Percentiles rank a stretch among this genome's conserved stretches.
These are phyloP conservation scores for Apiotrichum akiyoshidainum DNA, from an alignment of 1,284 basidiomycete genomes.

Conservation along the genomic window DNA sequence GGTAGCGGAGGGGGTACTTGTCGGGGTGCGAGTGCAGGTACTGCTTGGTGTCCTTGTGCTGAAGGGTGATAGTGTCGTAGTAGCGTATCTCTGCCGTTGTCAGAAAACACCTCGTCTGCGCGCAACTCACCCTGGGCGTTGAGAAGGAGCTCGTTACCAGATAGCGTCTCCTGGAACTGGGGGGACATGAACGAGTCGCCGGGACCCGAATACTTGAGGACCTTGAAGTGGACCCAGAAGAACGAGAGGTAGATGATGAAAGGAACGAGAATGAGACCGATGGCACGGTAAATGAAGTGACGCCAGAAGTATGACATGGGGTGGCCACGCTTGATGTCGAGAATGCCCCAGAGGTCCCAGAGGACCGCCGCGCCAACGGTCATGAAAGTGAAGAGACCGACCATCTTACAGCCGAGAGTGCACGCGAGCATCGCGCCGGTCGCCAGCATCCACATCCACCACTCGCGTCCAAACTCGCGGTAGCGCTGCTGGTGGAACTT, in stretches of 20 bases:
- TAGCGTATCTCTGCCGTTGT: conserved; percentile 77
- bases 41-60: conserved; percentile 88
- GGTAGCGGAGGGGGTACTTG: conserved; percentile 87
- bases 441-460: conserved; percentile 92
- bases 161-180: conserved; percentile 92
- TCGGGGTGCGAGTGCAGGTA: conserved; percentile 91
- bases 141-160: conserved; percentile 85
- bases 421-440: conserved; percentile 93
- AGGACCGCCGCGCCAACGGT: conserved; percentile 87
- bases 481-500: conserved; percentile 95
- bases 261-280: conserved; percentile 85
- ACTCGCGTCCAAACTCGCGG: conserved; percentile 76
- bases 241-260: conserved; percentile 88
- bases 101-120: not conserved
- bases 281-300: conserved; percentile 81
- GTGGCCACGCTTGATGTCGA: conserved; percentile 74
- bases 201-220: conserved; percentile 84
- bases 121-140: conserved; percentile 72
- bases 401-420: conserved; percentile 97
- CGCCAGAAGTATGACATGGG: conserved; percentile 82
- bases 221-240: conserved; percentile 93
- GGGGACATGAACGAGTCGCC: conserved; percentile 98
- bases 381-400: conserved; percentile 87
- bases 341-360: conserved; percentile 89
- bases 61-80: conserved; percentile 80